phyloP scores from a whole-genome alignment of 495 filamentous ascomycete species.

The Lepraria neglecta region DNA sequence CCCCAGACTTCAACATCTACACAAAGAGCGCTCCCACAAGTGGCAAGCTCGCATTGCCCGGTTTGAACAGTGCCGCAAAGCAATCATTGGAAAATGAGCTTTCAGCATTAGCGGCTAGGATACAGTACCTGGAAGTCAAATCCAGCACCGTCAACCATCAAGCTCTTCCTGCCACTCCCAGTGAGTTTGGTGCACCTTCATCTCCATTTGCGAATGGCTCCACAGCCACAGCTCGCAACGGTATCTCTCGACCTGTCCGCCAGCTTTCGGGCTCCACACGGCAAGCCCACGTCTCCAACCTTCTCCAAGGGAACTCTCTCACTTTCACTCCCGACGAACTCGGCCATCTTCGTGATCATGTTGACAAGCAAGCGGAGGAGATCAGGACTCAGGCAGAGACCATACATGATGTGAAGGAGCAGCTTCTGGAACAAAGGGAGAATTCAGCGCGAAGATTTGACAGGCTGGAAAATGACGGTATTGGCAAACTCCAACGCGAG shows the following conservation, averaged over 20 bases:
- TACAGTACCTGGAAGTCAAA: constrained; percentile 64
- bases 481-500: constrained; percentile 74
- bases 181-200: constrained; percentile 44
- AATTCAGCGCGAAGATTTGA: constrained; percentile 50
- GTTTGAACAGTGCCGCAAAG: constrained; percentile 56
- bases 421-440: constrained; percentile 56
- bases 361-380: constrained; percentile 71
- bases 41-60: constrained; percentile 56
- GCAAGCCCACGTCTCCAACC: constrained; percentile 26
- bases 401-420: constrained; percentile 61
- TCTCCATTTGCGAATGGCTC: constrained; percentile 46
- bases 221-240: constrained; percentile 26
- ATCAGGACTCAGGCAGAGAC: constrained; percentile 68
- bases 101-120: constrained; percentile 56
- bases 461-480: constrained; percentile 58
- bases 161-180: constrained; percentile 57
- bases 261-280: constrained; percentile 26
- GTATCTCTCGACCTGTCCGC: constrained; percentile 18
- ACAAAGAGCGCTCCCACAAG: constrained; percentile 34
- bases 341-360: constrained; percentile 63
- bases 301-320: constrained; percentile 26
- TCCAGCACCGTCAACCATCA: constrained; percentile 50
- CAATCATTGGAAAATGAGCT: constrained; percentile 64
- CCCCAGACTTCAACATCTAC: constrained; percentile 37
- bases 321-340: constrained; percentile 63